Evolutionary conservation across 192 early-diverging fungal genomes (phyloP).

Genomic region (Bifiguratus adelaidae): DNA sequence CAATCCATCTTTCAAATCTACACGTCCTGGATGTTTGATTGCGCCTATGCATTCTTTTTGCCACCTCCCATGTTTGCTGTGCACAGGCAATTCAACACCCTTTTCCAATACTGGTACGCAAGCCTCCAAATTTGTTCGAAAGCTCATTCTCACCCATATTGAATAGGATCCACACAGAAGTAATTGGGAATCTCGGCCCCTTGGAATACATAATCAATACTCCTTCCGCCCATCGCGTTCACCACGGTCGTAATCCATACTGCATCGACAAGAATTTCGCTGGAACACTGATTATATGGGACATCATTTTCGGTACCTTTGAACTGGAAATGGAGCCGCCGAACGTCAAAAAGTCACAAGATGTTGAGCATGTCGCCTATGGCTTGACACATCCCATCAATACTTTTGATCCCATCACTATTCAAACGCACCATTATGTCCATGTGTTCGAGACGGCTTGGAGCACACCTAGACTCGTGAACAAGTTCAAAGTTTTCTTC

Average conservation of each 20-base stretch:
- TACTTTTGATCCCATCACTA: constrained; percentile 42
- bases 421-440: constrained; percentile 37
- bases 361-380: constrained; percentile 37
- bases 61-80: constrained; percentile 39
- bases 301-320: constrained; percentile 49
- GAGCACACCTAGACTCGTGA: constrained; percentile 22
- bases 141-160: background rate
- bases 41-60: constrained; percentile 38
- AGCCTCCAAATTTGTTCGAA: background rate
- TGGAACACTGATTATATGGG: constrained; percentile 53
- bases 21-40: constrained; percentile 38
- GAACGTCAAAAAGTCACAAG: constrained; percentile 11
- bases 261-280: constrained; percentile 57
- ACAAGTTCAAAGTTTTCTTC: constrained; percentile 36
- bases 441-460: constrained; percentile 30
- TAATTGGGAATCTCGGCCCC: constrained; percentile 34
- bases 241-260: constrained; percentile 51
- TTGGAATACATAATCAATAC: constrained; percentile 53
- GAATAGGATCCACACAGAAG: constrained; percentile 34
- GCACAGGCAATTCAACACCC: constrained; percentile 39
- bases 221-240: constrained; percentile 47
- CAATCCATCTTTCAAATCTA: constrained; percentile 38
- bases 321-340: constrained; percentile 29
- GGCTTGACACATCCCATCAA: constrained; percentile 49
- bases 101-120: constrained; percentile 40